Evolutionary conservation across 305 asterid genomes (phyloP).

Genomic region (Fraxinus xanthoxyloides): DNA sequence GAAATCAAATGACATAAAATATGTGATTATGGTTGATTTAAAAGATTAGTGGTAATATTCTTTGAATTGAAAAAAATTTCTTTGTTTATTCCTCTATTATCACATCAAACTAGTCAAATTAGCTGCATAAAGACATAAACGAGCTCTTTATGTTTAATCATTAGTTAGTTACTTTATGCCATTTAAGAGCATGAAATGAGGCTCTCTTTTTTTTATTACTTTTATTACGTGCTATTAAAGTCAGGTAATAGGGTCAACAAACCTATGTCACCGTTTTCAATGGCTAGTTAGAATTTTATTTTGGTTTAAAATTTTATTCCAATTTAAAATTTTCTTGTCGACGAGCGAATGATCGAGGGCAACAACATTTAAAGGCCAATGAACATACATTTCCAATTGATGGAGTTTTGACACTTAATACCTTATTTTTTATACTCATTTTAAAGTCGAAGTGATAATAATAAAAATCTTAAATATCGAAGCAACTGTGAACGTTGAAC

Average conservation of each 20-base stretch:
- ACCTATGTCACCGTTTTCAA: background rate
- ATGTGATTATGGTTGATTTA: constrained; percentile 23
- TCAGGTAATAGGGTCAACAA: background rate
- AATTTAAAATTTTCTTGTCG: background rate
- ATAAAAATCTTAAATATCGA: background rate
- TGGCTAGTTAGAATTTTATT: background rate
- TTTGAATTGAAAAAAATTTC: constrained; percentile 5
- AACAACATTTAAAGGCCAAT: background rate
- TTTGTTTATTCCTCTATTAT: constrained; percentile 15
- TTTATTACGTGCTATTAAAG: background rate
- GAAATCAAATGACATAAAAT: constrained; percentile 20
- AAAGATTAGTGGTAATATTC: constrained; percentile 18
- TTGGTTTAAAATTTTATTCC: background rate
- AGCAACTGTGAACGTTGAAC: background rate
- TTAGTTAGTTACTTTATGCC: constrained; percentile 10
- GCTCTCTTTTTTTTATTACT: background rate
- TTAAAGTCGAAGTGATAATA: background rate
- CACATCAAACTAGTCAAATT: constrained; percentile 34
- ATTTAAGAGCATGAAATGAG: background rate
- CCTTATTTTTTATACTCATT: background rate
- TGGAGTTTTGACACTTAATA: background rate
- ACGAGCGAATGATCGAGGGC: background rate
- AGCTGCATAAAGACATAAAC: constrained; percentile 17
- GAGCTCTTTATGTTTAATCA: constrained; percentile 27
- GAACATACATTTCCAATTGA: background rate